phyloP scores from a whole-genome alignment of 805 yeast species.

The Hanseniaspora lachancei region DNA sequence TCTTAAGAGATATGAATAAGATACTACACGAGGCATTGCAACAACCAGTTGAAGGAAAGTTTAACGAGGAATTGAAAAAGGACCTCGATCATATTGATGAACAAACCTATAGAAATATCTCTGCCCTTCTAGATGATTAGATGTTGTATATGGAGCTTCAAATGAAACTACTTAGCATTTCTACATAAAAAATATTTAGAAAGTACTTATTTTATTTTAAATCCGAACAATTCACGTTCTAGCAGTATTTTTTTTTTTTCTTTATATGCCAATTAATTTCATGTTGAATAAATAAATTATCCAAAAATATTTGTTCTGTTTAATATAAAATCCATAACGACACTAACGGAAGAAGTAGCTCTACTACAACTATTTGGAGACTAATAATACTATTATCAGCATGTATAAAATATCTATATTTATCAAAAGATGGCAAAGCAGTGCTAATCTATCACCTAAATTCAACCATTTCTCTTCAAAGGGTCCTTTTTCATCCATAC shows the following conservation, averaged over 20 bases:
- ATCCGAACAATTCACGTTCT: not conserved
- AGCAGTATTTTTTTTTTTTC: no score
- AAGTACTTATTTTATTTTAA: not conserved
- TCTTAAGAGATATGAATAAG: not conserved
- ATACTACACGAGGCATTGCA: not conserved
- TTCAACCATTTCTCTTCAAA: constrained; percentile 4
- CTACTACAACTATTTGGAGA: no score
- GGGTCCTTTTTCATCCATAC: constrained; percentile 8
- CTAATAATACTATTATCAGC: not conserved
- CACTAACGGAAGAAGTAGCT: no score
- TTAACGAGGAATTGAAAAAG: not conserved
- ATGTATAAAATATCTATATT: not conserved
- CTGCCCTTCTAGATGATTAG: not conserved
- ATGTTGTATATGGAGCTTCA: not conserved
- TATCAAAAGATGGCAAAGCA: not conserved
- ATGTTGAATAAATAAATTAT: no score
- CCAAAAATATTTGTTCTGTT: no score
- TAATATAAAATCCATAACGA: no score
- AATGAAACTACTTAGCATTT: no score
- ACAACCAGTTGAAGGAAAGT: not conserved
- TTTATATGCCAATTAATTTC: no score
- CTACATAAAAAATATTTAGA: not conserved
- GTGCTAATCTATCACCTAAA: not conserved
- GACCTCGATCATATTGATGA: not conserved
- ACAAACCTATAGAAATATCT: not conserved